Evolutionary conservation across 1,284 basidiomycete genomes (phyloP).

Genomic region (Puccinia triticina): DNA sequence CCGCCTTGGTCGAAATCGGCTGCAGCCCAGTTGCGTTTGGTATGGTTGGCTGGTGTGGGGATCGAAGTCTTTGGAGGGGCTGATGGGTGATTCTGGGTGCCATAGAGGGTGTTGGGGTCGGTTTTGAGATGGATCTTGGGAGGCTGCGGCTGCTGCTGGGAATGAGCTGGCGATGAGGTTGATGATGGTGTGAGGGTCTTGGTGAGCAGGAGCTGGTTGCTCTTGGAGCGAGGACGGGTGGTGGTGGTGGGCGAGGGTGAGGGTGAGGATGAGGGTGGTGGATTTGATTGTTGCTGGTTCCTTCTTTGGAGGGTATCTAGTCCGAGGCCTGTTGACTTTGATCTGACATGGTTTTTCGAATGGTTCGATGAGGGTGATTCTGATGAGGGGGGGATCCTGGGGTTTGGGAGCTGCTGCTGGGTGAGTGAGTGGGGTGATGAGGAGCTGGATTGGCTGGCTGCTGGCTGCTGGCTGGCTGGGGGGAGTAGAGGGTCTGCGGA

Average conservation of each 20-base stretch:
- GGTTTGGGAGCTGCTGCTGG: conserved; percentile 39
- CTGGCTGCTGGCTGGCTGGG: conserved; percentile 29
- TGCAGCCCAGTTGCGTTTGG: conserved; percentile 47
- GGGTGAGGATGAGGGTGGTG: neutral
- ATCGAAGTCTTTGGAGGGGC: neutral
- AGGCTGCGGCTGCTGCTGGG: no score
- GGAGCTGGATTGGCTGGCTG: conserved; percentile 15
- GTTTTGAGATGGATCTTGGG: conserved; percentile 1
- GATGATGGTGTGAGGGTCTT: neutral
- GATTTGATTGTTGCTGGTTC: conserved; percentile 58
- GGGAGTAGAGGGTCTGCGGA: conserved; percentile 63
- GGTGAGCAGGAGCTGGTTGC: neutral
- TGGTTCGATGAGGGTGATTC: conserved; percentile 63
- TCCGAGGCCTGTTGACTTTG: neutral
- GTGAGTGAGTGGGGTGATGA: conserved; percentile 33
- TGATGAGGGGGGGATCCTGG: conserved; percentile 53
- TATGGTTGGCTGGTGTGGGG: neutral
- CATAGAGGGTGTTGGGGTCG: neutral
- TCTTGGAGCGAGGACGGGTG: neutral
- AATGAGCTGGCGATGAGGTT: neutral
- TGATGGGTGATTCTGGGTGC: neutral
- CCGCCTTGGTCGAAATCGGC: conserved; percentile 49
- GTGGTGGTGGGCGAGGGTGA: neutral
- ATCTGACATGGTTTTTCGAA: conserved; percentile 12
- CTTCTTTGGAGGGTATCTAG: conserved; percentile 13